Evolutionary conservation across 2,329 filamentous ascomycete species (phyloP), one percentile per base, ranked within the genome.

Genomic region (Epichloe aotearoae): DNA sequence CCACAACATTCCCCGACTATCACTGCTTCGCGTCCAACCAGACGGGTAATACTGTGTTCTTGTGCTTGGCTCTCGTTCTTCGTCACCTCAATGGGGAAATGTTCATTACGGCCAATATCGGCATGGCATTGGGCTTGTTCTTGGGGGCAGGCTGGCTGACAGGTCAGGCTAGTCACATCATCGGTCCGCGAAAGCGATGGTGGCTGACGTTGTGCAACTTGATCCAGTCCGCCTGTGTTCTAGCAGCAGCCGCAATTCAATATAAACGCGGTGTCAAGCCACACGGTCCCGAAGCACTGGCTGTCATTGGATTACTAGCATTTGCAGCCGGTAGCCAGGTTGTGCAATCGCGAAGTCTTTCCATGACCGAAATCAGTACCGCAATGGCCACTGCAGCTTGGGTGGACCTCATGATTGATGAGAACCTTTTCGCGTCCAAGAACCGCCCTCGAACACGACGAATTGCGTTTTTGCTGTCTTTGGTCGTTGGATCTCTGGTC

Each of bases 301-400:
- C 63, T 3, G 72, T 73, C 5, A 67, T 82, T 43, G 69, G 65
- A 1, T 59, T 80, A 39, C 66, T 82, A 33, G 77, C 78, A 0
- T 73, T 76, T 46, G 72, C 77, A 0, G 70, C 76, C 0, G 79
- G 79, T 0, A 75, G 71, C 46, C 79, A 83, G 59, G 77, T 83
- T 0, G 77, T 79, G 3, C 73, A 77, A 65, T 72, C 72, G 2
- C 68, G 79, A 23, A 70, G 72, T 39, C 60, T 83, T 50, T 64
- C 69, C 44, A 74, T 81, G 64, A 75, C 75, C 0, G 79, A 83
- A 61, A 82, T 83, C 57, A 79, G 71, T 52, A 83, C 80, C 0
- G 78, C 79, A 26, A 82, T 82, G 77, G 79, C 77, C 0, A 83
- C 79, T 5, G 77, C 79, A 0, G 79, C 79, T 1, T 82, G 76